Conservation (phyloP, 805 yeast genomes). For the Wickerhamiella allomyrinae region DNA sequence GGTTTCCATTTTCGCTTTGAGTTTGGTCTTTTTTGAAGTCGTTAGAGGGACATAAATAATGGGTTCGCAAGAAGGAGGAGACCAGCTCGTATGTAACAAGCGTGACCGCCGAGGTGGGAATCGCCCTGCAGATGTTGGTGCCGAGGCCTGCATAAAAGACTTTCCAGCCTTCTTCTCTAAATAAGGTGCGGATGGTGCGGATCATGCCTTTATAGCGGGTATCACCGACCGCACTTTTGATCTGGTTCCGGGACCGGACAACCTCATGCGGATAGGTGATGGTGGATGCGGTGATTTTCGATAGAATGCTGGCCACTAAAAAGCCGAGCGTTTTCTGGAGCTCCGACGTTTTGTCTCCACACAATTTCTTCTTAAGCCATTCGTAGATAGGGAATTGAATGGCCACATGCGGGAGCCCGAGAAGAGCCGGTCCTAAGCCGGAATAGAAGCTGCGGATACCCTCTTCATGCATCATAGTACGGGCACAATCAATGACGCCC, state of each 20-base stretch:
- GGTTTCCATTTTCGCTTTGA: too few relatives aligned
- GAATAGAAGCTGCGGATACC: slow-evolving; percentile 73
- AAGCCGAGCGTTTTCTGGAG: slow-evolving; percentile 28
- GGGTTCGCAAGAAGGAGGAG: slow-evolving; percentile 8
- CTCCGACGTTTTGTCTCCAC: slow-evolving; percentile 11
- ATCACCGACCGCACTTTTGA: slow-evolving; percentile 25
- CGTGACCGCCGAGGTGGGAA: slow-evolving; percentile 93
- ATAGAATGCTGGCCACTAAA: slow-evolving; percentile 55
- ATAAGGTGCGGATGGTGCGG: slow-evolving; percentile 29
- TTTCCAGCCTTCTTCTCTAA: slow-evolving; percentile 51
- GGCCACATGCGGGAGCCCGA: slow-evolving; percentile 88
- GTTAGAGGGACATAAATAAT: background rate
- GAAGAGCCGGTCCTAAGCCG: slow-evolving; percentile 78
- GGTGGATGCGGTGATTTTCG: slow-evolving; percentile 79
- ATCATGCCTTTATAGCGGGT: slow-evolving; percentile 24
- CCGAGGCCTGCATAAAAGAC: slow-evolving; percentile 87
- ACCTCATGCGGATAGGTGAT: slow-evolving; percentile 94
- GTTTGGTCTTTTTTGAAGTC: too few relatives aligned
- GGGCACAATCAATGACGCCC: slow-evolving; percentile 75
- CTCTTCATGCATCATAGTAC: slow-evolving; percentile 61
- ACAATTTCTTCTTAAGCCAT: slow-evolving; percentile 39
- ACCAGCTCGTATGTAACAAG: slow-evolving; percentile 68
- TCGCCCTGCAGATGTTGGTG: slow-evolving; percentile 75
- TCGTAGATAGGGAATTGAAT: slow-evolving; percentile 94
- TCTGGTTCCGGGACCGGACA: slow-evolving; percentile 79